A percentile compares a stretch with the other conserved stretches of the same genome.
phyloP scores from a whole-genome alignment of 1,284 basidiomycete genomes.

The Phellopilus nigrolimitatus region DNA sequence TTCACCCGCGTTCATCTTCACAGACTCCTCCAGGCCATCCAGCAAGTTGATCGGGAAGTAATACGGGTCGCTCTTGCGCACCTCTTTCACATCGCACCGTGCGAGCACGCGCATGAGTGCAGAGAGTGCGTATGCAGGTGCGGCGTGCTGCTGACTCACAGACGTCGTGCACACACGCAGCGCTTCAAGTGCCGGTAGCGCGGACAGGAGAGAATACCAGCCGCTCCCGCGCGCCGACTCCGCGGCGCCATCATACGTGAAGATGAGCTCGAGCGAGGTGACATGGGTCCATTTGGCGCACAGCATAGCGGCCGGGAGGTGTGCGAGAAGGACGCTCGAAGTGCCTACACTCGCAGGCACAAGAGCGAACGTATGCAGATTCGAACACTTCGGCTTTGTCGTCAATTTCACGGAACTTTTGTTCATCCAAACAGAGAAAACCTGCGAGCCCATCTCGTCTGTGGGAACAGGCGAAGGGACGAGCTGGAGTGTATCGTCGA shows the following conservation, averaged over 20 bases:
- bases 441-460: neutral
- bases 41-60: too few species aligned
- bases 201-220: neutral
- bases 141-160: neutral
- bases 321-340: neutral
- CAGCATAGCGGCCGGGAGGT: neutral
- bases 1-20: too few species aligned
- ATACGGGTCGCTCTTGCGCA: too few species aligned
- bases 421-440: neutral
- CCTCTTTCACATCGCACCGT: neutral
- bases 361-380: neutral
- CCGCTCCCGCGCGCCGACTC: neutral
- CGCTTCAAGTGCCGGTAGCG: neutral
- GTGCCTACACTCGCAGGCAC: neutral
- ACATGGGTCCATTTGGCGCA: neutral
- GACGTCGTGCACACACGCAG: neutral
- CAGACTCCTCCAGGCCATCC: too few species aligned
- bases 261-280: neutral
- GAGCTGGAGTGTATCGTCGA: neutral
- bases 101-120: neutral
- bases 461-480: neutral
- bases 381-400: neutral
- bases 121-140: neutral
- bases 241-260: neutral
- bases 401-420: neutral